phyloP scores from a whole-genome alignment of 2,329 filamentous ascomycete genomes.

The Alternaria metachromatica region DNA sequence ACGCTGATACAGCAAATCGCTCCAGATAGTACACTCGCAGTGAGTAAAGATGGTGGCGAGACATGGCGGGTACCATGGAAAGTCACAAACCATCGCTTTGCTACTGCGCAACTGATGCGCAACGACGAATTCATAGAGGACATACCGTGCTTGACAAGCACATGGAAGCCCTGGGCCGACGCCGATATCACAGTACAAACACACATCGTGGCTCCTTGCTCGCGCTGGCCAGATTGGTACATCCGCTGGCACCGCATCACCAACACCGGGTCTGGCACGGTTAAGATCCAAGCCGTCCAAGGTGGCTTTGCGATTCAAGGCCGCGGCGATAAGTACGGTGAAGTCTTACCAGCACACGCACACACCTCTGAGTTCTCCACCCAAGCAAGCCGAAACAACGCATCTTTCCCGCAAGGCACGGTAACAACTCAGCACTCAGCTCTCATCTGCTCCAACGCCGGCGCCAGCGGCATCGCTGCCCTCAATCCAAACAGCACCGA shows the following conservation, averaged over 20 bases:
- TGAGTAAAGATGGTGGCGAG: conserved; percentile 49
- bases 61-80: conserved; percentile 52
- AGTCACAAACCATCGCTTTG: conserved; percentile 10
- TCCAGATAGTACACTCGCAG: conserved; percentile 48
- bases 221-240: conserved; percentile 41
- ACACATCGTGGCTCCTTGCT: conserved; percentile 29
- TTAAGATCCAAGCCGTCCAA: conserved; percentile 21
- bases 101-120: conserved; percentile 4
- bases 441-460: conserved; percentile 38
- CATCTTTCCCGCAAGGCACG: conserved; percentile 26
- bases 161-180: conserved; percentile 43
- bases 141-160: conserved; percentile 21
- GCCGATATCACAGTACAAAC: conserved; percentile 32
- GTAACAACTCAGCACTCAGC: conserved; percentile 8
- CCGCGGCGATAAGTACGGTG: conserved; percentile 25
- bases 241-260: conserved; percentile 29
- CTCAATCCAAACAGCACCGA: background rate
- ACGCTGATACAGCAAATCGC: conserved; percentile 50
- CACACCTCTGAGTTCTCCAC: background rate
- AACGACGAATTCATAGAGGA: conserved; percentile 7
- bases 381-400: background rate
- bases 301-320: conserved; percentile 44
- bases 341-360: conserved; percentile 18
- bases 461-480: conserved; percentile 33
- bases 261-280: conserved; percentile 2